Evolutionary conservation across 768 basidiomycete species (phyloP), one percentile per base, ranked within the genome.

Genomic region (Serendipita indica): DNA sequence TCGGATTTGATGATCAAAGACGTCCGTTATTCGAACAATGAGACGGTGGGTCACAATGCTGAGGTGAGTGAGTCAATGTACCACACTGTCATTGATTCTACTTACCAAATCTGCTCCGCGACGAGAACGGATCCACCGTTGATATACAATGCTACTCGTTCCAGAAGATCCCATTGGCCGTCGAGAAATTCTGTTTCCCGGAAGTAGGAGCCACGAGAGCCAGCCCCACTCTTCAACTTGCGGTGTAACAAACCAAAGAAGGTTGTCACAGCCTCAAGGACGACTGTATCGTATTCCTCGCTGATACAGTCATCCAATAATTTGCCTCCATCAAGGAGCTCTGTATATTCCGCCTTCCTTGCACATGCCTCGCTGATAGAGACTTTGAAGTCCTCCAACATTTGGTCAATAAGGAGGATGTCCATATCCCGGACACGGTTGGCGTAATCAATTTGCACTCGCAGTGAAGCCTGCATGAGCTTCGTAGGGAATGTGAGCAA

Each of bases 151-250:
- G 90, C 91, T 57, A 94, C 90, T 68, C 89, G 88, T 63, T 87
- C 88, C 70, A 98, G 83, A 20, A 94, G 93, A 18, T 87, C 84
- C 88, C 92, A 94, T 65, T 98, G 92, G 3, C 86, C 83, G 67
- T 99, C 94, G 34, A 99, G 76, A n/a, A 98, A 82, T 68, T 98
- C 94, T 0, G 93, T 96, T 74, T 99, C 96, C 67, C 93, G 91
- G 75, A 98, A 93, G 70, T 94, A 88, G 49, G 93, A 89, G 18
- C 86, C 87, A 68, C 89, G 91, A 7, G 49, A 54, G 7, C 49
- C 49, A 60, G 83, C 79, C 18, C 86, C 89, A 63, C 88, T 86
- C 74, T 94, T 94, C 57, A 99, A 76, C 69, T 97, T 94, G 88
- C 86, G 91, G 63, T 94, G 90, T 20, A 98, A 83, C 33, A 99